Base-by-base conservation (phyloP, 176 grass and related monocot species). In the Cenchrus fungigraminus region DNA sequence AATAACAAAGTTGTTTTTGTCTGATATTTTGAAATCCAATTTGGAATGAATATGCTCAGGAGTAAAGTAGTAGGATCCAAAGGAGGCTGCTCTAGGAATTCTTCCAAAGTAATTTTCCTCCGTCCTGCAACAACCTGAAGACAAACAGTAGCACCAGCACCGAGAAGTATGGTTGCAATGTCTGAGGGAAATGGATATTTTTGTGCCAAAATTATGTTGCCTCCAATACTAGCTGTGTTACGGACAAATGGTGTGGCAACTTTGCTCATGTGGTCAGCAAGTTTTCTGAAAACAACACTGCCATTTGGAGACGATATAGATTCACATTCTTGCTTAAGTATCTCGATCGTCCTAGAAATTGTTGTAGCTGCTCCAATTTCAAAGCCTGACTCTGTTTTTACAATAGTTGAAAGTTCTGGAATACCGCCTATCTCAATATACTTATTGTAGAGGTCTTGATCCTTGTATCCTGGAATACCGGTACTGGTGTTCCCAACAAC, bases 261-360 rank as follows among this genome's bases (percentile, higher is more conserved):
- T 86, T 93, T 93, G 77, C 87, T 85, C 94, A 96, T 91, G 57
- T 96, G 94, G 25, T 93, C 74, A n/a, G 91, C 84, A 85, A 93
- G 85, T 74, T 89, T 96, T 54, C 65, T 63, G 70, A 89, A 96
- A 76, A 96, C 73, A 22, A 81, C 73, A 79, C 65, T 76, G 25
- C 70, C 77, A 43, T 89, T 53, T 60, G 62, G 43, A 85, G 28
- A 84, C 22, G 50, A 68, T 44, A 52, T 32, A 13, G 71, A 73
- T 34, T 72, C 53, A 50, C 62, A 62, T 52, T 84, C 73, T 71
- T 89, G 59, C 8, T 66, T 65, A 65, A 96, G 85, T 49, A 93
- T 76, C 81, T 89, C 80, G 37, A 93, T 91, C 42, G 81, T 83
- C 79, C 5, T 91, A 29, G 91, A 86, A 66, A 96, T 91, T 69